These are phyloP conservation scores for Omphalea diandra DNA, from an alignment of 441 rosid species.

Conservation along the genomic window DNA sequence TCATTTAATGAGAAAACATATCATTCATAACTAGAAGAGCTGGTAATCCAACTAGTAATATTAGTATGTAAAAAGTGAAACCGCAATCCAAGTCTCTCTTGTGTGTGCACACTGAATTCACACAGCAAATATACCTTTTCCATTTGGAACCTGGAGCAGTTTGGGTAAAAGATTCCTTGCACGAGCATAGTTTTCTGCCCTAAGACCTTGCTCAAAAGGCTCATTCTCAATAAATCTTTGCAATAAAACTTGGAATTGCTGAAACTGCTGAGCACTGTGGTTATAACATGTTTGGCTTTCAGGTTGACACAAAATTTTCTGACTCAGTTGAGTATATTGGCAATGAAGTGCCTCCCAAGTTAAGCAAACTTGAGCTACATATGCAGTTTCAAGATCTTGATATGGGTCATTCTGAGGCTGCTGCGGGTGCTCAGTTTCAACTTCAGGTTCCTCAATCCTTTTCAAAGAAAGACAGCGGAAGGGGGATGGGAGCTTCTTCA, in stretches of 20 bases:
- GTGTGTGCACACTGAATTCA: neutral
- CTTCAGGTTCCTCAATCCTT: slow-evolving; percentile 64
- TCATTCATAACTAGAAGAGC: neutral
- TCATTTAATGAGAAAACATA: neutral
- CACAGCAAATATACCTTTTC: slow-evolving; percentile 51
- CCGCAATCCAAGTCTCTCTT: neutral
- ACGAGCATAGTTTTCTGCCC: slow-evolving; percentile 76
- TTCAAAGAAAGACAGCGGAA: slow-evolving; percentile 85
- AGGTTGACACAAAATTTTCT: slow-evolving; percentile 63
- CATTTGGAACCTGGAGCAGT: slow-evolving; percentile 88
- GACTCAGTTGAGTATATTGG: slow-evolving; percentile 83
- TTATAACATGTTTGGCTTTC: slow-evolving; percentile 64
- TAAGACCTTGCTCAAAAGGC: slow-evolving; percentile 77
- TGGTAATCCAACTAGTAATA: neutral
- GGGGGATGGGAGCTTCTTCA: slow-evolving; percentile 81
- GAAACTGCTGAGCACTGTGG: slow-evolving; percentile 82
- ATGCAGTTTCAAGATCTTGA: slow-evolving; percentile 81
- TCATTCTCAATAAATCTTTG: slow-evolving; percentile 95
- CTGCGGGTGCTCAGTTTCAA: slow-evolving; percentile 62
- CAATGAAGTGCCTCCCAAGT: slow-evolving; percentile 99
- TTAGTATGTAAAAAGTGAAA: neutral
- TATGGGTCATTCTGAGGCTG: slow-evolving; percentile 47
- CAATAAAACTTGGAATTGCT: slow-evolving; percentile 84
- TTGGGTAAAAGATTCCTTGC: slow-evolving; percentile 70
- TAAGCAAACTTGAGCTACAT: slow-evolving; percentile 88